Evolutionary conservation across 768 basidiomycete genomes (phyloP), one percentile per base, ranked within the genome.

Genomic region (Pleurotus citrinopileatus): DNA sequence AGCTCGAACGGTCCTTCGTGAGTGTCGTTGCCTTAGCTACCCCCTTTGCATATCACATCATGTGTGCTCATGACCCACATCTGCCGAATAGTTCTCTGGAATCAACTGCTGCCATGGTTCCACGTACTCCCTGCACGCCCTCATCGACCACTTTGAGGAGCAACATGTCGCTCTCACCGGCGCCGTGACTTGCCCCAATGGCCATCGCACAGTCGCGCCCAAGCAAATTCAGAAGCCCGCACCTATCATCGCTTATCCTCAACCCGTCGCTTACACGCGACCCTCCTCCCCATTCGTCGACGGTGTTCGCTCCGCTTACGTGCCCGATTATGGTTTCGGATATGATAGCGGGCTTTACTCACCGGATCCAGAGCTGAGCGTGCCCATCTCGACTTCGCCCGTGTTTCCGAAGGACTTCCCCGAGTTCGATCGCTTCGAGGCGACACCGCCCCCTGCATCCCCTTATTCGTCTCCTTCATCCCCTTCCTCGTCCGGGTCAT

Each of bases 1-100:
- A 58, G 12, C 65, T 70, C 20, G 68, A 70, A 40, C 63, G 59
- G 3, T 48, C 61, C 43, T 56, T 70, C 23, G 68, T 70, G 52
- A 53, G 68, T 60, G 38, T 37, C 42, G 46, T 15, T 53, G 23
- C 29, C n/a, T 17, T n/a, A 40, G 38, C n/a, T 13, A 9, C 7
- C 38, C 38, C 1, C 15, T 15, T 7, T 40, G 38, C 12, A 9
- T 12, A n/a, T n/a, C 38, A n/a, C 38, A n/a, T 40, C 5, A 12
- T 19, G 19, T 6, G 22, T 19, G 9, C 43, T 20, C 17, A n/a
- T n/a, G n/a, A n/a, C n/a, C n/a, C n/a, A n/a, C n/a, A n/a, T n/a
- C n/a, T n/a, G n/a, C n/a, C n/a, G n/a, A n/a, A n/a, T 37, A 51
- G 48, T 51, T 51, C 19, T 51, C 48, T 17, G 34, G 34, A 9